Evolutionary conservation across 177 flowering plant species (phyloP).

Genomic region (Vitis hybrid): DNA sequence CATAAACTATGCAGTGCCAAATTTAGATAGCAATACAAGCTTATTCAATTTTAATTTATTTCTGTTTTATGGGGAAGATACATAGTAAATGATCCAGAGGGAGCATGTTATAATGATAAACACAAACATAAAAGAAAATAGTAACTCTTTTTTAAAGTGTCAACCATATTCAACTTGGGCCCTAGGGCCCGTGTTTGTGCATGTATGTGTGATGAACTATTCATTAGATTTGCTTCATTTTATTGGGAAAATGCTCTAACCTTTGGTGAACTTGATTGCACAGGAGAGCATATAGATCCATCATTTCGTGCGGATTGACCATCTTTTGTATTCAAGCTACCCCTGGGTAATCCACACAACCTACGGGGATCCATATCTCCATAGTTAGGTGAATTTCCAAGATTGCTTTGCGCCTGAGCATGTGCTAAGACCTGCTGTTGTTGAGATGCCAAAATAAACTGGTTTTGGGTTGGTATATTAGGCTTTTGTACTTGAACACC

Average conservation of each 20-base stretch:
- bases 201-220: background rate
- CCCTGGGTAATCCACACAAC: slow-evolving; percentile 60
- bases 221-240: background rate
- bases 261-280: slow-evolving; percentile 79
- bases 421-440: slow-evolving; percentile 73
- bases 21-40: no score
- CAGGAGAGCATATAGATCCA: slow-evolving; percentile 74
- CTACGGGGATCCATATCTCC: slow-evolving; percentile 63
- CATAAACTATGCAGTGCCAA: background rate
- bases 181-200: background rate
- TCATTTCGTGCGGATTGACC: slow-evolving; percentile 73
- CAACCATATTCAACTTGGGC: background rate
- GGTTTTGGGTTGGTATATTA: slow-evolving; percentile 55
- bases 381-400: slow-evolving; percentile 55
- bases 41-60: no score
- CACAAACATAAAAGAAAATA: background rate
- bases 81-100: no score
- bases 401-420: slow-evolving; percentile 68
- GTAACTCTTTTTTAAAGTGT: background rate
- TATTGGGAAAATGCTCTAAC: slow-evolving; percentile 26
- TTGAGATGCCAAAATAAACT: slow-evolving; percentile 66
- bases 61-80: no score
- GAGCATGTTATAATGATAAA: background rate
- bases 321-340: slow-evolving; percentile 59
- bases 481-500: slow-evolving; percentile 73